phyloP scores from a whole-genome alignment of 805 yeast genomes.

The Saccharomycopsis amapae region DNA sequence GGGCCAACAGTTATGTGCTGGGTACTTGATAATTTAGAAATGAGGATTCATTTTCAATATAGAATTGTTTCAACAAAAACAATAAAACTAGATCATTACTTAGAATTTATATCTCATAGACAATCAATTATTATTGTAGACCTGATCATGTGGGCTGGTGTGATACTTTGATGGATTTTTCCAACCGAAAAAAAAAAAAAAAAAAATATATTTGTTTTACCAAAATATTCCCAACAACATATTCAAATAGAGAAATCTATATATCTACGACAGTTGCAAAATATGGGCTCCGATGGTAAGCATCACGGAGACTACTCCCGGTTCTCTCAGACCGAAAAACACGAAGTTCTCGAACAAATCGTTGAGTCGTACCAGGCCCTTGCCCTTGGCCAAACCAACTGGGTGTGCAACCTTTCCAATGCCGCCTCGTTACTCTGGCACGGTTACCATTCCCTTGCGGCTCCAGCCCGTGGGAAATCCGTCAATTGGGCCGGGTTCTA shows the following conservation, averaged over 20 bases:
- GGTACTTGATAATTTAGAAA: no score
- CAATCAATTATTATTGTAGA: no score
- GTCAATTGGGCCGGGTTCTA: slow-evolving; percentile 97
- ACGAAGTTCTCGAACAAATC: neutral
- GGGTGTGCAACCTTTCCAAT: slow-evolving; percentile 88
- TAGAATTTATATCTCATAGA: no score
- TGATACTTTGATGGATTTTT: neutral
- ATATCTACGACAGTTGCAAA: no score
- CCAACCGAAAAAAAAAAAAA: neutral
- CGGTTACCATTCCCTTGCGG: slow-evolving; percentile 58
- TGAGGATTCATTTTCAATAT: no score
- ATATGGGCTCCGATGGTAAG: no score
- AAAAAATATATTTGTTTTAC: no score
- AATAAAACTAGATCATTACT: no score
- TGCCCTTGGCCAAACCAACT: slow-evolving; percentile 54
- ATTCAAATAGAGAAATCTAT: no score
- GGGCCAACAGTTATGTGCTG: no score
- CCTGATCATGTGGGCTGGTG: neutral
- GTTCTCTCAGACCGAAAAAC: neutral
- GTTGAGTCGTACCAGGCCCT: slow-evolving; percentile 53
- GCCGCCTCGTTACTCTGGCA: slow-evolving; percentile 85
- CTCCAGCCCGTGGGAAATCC: slow-evolving; percentile 27
- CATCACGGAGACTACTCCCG: slow-evolving; percentile 2
- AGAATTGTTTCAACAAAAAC: no score
- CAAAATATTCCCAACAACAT: no score